Evolutionary conservation across 2,329 filamentous ascomycete genomes (phyloP), one percentile per base, ranked within the genome.

Genomic region (Herpotrichia juniperi): DNA sequence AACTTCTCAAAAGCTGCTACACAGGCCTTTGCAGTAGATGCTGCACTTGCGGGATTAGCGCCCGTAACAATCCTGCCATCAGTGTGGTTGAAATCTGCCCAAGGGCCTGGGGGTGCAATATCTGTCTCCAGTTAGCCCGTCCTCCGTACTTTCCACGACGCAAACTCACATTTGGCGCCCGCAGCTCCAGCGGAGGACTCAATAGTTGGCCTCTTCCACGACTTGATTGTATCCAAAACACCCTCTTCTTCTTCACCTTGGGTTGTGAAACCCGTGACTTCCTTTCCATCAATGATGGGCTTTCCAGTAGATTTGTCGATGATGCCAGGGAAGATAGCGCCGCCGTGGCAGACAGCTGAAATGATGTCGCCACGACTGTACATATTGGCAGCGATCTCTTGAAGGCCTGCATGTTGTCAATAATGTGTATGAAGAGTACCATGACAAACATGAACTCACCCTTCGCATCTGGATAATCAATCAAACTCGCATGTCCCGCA

Each of bases 381-480:
- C 14, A 6, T 37, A 37, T n/a, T 14, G 39, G 39, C 17, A 14
- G 39, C 12, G 19, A 45, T 45, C 6, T 7, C 25, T 30, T 24
- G n/a, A 28, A 14, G n/a, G 66, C 62, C 60, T 69, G 79, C 25
- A 80, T 69, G 25, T 73, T 52, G 16, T 65, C 55, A 3, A 75
- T 76, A 46, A 80, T 73, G 11, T 61, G 62, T 54, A 79, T 76
- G 32, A 80, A 64, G 26, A 7, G 7, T 28, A 28, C 26, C 7
- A 7, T 28, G 12, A 28, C 7, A 28, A 28, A 28, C 12, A 28
- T 28, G 26, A 28, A 7, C 7, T 6, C 26, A 2, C 53, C 59
- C 16, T 53, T 69, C 4, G 77, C 76, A 19, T 67, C 67, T 7
- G 78, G 76, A 54, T 79, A 80, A 56, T 80, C 77, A 46, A 79